Evolutionary conservation across 1,139 yeast species (phyloP).

Genomic region (Suhomyces ambrosiae): DNA sequence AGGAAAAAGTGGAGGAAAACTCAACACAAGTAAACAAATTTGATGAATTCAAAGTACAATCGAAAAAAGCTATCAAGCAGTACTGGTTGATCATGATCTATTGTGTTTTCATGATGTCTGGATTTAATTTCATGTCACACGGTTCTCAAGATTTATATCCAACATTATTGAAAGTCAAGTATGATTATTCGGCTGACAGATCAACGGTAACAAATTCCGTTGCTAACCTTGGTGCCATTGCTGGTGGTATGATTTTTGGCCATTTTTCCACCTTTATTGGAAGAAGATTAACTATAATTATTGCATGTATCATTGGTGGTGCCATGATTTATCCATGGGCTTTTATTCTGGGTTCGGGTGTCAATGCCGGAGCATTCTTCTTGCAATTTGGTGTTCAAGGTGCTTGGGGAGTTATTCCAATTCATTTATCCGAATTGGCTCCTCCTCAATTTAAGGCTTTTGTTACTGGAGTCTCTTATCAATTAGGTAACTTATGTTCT

Average conservation of each 20-base stretch:
- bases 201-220: slow-evolving; percentile 69
- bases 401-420: slow-evolving; percentile 85
- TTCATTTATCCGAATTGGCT: slow-evolving; percentile 75
- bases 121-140: slow-evolving; percentile 61
- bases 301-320: slow-evolving; percentile 67
- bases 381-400: slow-evolving; percentile 84
- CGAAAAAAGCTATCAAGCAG: slow-evolving; percentile 31
- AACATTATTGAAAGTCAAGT: slow-evolving; percentile 58
- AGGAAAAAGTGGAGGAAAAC: slow-evolving; percentile 22
- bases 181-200: slow-evolving; percentile 49
- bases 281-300: slow-evolving; percentile 51
- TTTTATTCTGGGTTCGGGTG: slow-evolving; percentile 51
- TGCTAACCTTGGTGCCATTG: slow-evolving; percentile 69
- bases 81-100: slow-evolving; percentile 45
- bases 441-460: slow-evolving; percentile 75
- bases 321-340: slow-evolving; percentile 78
- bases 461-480: slow-evolving; percentile 75
- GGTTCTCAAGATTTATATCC: slow-evolving; percentile 78
- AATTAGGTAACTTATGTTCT: slow-evolving; percentile 80
- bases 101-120: slow-evolving; percentile 43
- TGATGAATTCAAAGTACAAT: slow-evolving; percentile 21
- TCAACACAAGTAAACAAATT: slow-evolving; percentile 17
- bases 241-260: slow-evolving; percentile 66
- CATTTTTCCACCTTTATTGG: slow-evolving; percentile 63
- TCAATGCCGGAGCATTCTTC: slow-evolving; percentile 79